Conservation (phyloP, 805 yeast genomes). For the Isabelozyma pseudorhagii region DNA sequence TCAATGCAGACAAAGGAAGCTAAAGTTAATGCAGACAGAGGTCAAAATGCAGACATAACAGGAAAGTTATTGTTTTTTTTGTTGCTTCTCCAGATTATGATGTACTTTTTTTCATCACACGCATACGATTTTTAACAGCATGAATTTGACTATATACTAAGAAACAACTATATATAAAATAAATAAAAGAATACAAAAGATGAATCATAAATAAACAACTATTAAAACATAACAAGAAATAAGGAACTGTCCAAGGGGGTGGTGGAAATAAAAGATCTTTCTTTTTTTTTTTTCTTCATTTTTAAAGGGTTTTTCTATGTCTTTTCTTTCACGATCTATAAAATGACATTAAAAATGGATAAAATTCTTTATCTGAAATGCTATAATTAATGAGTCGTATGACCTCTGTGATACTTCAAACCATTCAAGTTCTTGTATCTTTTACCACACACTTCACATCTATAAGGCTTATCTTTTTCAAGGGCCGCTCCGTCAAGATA, state of each 20-base stretch:
- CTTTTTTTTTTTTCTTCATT: background rate
- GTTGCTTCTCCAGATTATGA: background rate
- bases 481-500: constrained; percentile 90
- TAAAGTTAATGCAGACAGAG: background rate
- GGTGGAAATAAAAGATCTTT: background rate
- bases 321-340: background rate
- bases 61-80: too few relatives aligned
- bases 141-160: background rate
- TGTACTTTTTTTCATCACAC: background rate
- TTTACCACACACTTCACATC: constrained; percentile 98
- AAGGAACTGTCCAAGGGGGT: background rate
- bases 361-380: constrained; percentile 1
- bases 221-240: background rate
- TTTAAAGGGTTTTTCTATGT: background rate
- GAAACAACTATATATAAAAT: background rate
- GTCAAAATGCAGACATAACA: background rate
- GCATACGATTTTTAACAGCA: background rate
- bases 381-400: constrained; percentile 75
- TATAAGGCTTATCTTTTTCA: constrained; percentile 97
- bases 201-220: background rate
- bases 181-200: background rate
- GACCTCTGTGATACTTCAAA: constrained; percentile 94
- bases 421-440: constrained; percentile 95
- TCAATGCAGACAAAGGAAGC: background rate
- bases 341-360: background rate